Conservation (phyloP, 208 protist genomes). For the Naegleria fowleri region DNA sequence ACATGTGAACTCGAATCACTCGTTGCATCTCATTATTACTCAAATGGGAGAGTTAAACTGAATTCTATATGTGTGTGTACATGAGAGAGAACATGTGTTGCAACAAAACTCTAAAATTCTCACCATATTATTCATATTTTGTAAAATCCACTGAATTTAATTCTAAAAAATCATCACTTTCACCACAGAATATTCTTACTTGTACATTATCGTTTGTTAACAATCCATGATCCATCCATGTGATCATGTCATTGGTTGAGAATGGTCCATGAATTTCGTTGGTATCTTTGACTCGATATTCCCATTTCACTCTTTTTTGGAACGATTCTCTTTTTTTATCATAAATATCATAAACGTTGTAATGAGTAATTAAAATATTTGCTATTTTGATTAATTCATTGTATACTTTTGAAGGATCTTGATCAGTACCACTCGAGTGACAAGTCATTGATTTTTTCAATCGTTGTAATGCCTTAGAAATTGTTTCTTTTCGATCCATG, state of each 20-base stretch:
- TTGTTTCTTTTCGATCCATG: background rate
- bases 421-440: background rate
- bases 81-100: too few species aligned
- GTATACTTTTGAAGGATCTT: background rate
- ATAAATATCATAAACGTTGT: background rate
- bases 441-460: background rate
- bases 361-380: slow-evolving; percentile 4
- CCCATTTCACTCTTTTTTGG: background rate
- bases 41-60: too few species aligned
- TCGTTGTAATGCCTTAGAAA: background rate
- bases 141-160: background rate
- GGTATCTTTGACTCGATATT: background rate
- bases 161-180: background rate
- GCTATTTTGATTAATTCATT: background rate
- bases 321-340: background rate
- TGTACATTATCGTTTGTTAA: background rate
- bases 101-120: too few species aligned
- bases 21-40: too few species aligned
- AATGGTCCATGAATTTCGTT: background rate
- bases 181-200: background rate
- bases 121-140: background rate
- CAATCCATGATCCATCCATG: background rate
- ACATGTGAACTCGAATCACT: too few species aligned
- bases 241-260: background rate
- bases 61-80: too few species aligned